Evolutionary conservation across 306 rosid species (phyloP).

Genomic region (Vigna nakashimae): DNA sequence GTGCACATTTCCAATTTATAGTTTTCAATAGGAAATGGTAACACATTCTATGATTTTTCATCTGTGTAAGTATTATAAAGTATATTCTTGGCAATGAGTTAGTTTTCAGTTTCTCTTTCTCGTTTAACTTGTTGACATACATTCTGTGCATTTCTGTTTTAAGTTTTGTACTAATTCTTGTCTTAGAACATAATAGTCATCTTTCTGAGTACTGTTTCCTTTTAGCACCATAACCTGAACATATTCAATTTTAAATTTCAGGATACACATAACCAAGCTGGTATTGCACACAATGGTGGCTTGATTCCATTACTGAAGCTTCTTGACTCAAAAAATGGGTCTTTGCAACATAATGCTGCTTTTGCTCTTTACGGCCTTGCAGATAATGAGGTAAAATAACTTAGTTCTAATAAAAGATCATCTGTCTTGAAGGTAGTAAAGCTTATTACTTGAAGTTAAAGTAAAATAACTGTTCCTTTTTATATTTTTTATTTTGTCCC

Average conservation of each 20-base stretch:
- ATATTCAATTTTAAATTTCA: slow-evolving; percentile 47
- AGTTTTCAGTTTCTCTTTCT: background rate
- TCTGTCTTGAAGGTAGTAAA: background rate
- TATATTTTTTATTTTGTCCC: slow-evolving; percentile 41
- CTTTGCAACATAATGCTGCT: slow-evolving; percentile 93
- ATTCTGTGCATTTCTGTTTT: background rate
- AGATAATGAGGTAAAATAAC: slow-evolving; percentile 75
- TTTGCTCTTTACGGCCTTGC: slow-evolving; percentile 95
- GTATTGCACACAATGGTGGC: slow-evolving; percentile 91
- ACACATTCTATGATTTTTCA: slow-evolving; percentile 9
- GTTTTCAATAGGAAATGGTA: slow-evolving; percentile 27
- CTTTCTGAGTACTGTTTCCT: slow-evolving; percentile 1
- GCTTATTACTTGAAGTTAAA: slow-evolving; percentile 34
- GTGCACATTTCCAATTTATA: background rate
- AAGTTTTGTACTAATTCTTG: slow-evolving; percentile 23
- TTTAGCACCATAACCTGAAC: slow-evolving; percentile 28
- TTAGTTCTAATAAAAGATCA: slow-evolving; percentile 16
- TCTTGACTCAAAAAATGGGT: slow-evolving; percentile 90
- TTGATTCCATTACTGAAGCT: slow-evolving; percentile 83
- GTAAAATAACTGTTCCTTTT: slow-evolving; percentile 35
- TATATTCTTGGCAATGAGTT: background rate
- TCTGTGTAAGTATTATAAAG: background rate
- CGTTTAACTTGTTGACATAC: too few species aligned
- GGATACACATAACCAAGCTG: slow-evolving; percentile 94
- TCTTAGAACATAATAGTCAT: background rate